Evolutionary conservation across 2,329 filamentous ascomycete species (phyloP), one percentile per base, ranked within the genome.

Genomic region (Fusarium subtropicale): DNA sequence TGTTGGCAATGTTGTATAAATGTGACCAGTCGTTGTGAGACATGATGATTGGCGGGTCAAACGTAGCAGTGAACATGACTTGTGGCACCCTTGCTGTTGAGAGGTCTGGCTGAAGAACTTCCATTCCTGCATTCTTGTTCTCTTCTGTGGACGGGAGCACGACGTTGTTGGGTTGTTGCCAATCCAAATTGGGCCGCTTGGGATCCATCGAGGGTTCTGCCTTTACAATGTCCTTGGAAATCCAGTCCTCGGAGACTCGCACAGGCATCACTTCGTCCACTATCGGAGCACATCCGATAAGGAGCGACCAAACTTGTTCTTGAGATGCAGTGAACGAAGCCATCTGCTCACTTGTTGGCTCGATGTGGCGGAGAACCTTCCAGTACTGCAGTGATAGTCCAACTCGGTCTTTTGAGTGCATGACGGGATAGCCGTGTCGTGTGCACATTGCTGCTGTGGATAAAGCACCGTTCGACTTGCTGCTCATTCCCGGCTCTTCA

Each of bases 351-450:
- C 71, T 78, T 3, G 73, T 76, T 8, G 78, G 77, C 4, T 76
- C 79, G 18, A 88, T 77, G 47, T 86, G 82, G 47, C 87, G 84
- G 57, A 84, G 81, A 71, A 90, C 85, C 77, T 88, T 90, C 92
- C 92, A 96, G 77, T 95, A 97, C 68, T 93, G 90, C 39, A 96
- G 73, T 50, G 87, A 88, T 58, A 95, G 80, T 1, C 93, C 93
- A 28, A 95, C 81, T 51, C 85, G 86, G 24, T 86, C 85, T 52
- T 88, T 84, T 16, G 86, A 85, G 78, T 96, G 91, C 86, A 95
- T 91, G 31, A 85, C 81, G 0, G 92, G 92, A 31, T 84, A 84
- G 3, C 92, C 92, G 75, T 91, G 91, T 67, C 86, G 88, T 59
- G 87, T 87, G 76, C 91, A 93, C 78, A 93, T 85, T 47, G 88